Evolutionary conservation across 768 basidiomycete genomes (phyloP).

Genomic region (Termitomyces sp.): DNA sequence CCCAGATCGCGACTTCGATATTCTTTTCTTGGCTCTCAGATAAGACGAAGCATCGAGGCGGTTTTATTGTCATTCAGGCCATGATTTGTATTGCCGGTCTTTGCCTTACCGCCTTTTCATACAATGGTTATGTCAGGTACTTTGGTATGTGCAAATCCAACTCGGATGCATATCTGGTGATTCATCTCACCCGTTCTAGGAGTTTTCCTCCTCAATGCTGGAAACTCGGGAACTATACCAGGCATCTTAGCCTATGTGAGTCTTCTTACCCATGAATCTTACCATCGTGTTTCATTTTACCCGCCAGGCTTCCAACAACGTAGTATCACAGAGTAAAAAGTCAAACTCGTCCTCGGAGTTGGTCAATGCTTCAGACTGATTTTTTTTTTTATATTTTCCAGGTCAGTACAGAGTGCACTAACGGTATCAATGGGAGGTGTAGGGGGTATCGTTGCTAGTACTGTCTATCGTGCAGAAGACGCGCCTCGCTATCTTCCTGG

Average conservation of each 20-base stretch:
- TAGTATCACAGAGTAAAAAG: conserved; percentile 42
- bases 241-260: conserved; percentile 39
- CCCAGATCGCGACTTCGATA: conserved; percentile 31
- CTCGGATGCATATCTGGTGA: background rate
- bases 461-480: conserved; percentile 35
- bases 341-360: conserved; percentile 5
- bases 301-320: conserved; percentile 35
- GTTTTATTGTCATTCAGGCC: conserved; percentile 33
- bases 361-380: background rate
- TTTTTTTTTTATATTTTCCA: conserved; percentile 1
- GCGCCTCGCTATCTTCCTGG: conserved; percentile 40
- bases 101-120: conserved; percentile 6
- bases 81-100: conserved; percentile 32
- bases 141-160: conserved; percentile 29
- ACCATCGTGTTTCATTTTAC: background rate
- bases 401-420: conserved; percentile 31
- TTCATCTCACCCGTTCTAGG: conserved; percentile 20
- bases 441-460: conserved; percentile 38
- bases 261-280: background rate
- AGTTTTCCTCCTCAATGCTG: conserved; percentile 37
- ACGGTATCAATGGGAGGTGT: conserved; percentile 35
- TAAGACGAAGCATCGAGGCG: conserved; percentile 33
- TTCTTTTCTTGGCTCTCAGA: conserved; percentile 43
- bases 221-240: conserved; percentile 37
- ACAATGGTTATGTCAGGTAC: conserved; percentile 4